Percentiles rank a stretch among this genome's conserved stretches.
These are phyloP conservation scores for Paecilomyces sp. DNA, from an alignment of 2,329 filamentous ascomycete species.

Conservation along the genomic window DNA sequence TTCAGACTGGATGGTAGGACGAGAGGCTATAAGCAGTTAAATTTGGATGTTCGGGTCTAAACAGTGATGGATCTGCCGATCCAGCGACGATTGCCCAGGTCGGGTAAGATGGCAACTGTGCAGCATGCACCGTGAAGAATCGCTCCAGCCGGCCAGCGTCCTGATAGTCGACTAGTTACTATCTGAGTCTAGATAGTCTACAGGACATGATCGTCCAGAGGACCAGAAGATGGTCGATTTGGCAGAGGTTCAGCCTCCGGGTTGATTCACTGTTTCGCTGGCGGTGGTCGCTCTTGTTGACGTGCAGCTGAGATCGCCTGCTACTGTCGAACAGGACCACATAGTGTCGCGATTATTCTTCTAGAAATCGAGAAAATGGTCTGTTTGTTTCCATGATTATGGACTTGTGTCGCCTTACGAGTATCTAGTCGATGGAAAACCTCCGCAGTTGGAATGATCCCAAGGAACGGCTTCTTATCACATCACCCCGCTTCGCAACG, in stretches of 20 bases:
- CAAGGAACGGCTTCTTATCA: background rate
- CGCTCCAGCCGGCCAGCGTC: background rate
- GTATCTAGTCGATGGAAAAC: background rate
- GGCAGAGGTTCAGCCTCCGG: background rate
- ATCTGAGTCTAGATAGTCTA: background rate
- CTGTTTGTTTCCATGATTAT: background rate
- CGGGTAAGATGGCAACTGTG: background rate
- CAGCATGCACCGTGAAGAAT: background rate
- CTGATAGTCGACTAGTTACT: background rate
- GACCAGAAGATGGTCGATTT: background rate
- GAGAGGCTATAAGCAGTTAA: background rate
- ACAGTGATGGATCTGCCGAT: background rate
- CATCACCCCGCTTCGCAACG: background rate
- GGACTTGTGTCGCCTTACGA: background rate
- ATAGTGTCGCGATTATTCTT: background rate
- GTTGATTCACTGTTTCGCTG: background rate
- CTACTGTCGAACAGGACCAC: background rate
- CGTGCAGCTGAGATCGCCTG: background rate
- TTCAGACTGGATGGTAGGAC: background rate
- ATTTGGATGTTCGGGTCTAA: background rate
- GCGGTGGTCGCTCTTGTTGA: background rate
- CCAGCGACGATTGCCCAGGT: background rate
- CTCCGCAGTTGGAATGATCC: background rate
- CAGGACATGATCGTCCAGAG: background rate
- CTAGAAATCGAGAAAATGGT: background rate